Evolutionary conservation across 1,284 basidiomycete species (phyloP).

Genomic region (Ustilago xerochloae): DNA sequence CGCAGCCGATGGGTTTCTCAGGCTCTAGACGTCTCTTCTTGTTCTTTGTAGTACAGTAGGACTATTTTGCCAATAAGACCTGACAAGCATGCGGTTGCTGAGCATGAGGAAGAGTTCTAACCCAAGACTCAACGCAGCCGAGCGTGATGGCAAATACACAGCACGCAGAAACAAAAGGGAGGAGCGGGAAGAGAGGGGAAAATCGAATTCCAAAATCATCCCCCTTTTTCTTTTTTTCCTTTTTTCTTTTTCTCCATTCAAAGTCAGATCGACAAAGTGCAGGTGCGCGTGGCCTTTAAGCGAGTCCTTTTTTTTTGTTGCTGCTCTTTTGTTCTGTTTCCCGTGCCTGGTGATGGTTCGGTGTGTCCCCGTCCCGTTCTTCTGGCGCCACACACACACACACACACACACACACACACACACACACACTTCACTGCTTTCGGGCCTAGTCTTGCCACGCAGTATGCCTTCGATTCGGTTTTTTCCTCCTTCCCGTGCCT

Average conservation of each 20-base stretch:
- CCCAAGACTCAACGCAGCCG: too few species aligned
- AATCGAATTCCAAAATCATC: conserved; percentile 1
- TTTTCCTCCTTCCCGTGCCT: too few species aligned
- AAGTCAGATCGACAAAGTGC: conserved; percentile 16
- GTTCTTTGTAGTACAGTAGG: too few species aligned
- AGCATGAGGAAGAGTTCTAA: too few species aligned
- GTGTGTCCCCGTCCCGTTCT: neutral
- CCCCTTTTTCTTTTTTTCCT: neutral
- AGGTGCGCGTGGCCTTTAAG: neutral
- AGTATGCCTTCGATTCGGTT: too few species aligned
- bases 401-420: too few species aligned
- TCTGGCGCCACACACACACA: conserved; percentile 1
- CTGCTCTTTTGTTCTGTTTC: neutral
- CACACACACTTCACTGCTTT: too few species aligned
- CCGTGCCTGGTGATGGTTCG: neutral
- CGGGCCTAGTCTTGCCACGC: too few species aligned
- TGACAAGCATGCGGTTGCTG: too few species aligned
- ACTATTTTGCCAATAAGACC: too few species aligned
- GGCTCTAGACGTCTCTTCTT: too few species aligned
- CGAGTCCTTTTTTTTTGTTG: neutral
- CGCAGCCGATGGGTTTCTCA: too few species aligned
- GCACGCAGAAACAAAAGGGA: neutral
- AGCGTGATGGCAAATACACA: neutral
- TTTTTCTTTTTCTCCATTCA: neutral
- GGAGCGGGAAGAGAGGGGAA: neutral